Conservation (phyloP, 2,329 filamentous ascomycete genomes). For the Zymoseptoria crescenta region DNA sequence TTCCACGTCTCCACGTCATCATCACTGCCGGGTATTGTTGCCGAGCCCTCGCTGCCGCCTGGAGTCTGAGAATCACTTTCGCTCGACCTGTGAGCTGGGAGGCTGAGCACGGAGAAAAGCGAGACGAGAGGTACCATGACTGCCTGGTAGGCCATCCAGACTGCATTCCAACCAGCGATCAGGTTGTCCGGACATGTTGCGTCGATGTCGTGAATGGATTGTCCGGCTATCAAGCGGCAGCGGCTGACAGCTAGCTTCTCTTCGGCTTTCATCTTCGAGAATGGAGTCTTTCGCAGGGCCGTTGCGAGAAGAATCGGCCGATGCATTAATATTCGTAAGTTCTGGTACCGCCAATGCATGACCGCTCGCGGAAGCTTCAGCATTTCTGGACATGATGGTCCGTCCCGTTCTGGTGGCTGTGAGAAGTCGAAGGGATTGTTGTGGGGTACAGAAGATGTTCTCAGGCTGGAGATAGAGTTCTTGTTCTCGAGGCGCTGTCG, state of each 20-base stretch:
- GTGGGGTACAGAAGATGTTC: conserved; percentile 8
- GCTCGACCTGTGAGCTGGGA: conserved; percentile 1
- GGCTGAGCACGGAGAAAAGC: conserved; percentile 44
- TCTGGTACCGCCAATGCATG: conserved; percentile 78
- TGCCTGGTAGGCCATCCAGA: conserved; percentile 75
- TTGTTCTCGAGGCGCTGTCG: conserved; percentile 3
- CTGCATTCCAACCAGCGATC: conserved; percentile 72
- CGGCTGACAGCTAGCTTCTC: conserved; percentile 61
- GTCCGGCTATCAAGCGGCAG: conserved; percentile 61
- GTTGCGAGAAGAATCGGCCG: conserved; percentile 61
- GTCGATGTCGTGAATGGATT: conserved; percentile 65
- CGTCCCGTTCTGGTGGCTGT: conserved; percentile 51
- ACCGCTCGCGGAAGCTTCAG: conserved; percentile 63
- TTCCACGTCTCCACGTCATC: conserved; percentile 35
- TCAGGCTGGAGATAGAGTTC: not conserved
- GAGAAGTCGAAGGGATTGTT: conserved; percentile 43
- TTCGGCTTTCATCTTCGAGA: conserved; percentile 48
- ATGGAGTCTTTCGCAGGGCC: conserved; percentile 49
- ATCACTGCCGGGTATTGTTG: conserved; percentile 14
- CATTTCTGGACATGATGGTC: conserved; percentile 52
- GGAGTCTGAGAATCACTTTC: conserved; percentile 37
- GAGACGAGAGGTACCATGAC: conserved; percentile 71
- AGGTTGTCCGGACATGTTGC: conserved; percentile 63
- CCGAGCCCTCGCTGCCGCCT: conserved; percentile 23
- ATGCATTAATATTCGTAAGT: conserved; percentile 68